Base-by-base conservation (phyloP, 192 early-diverging fungal genomes). In the Lobosporangium transversale region DNA sequence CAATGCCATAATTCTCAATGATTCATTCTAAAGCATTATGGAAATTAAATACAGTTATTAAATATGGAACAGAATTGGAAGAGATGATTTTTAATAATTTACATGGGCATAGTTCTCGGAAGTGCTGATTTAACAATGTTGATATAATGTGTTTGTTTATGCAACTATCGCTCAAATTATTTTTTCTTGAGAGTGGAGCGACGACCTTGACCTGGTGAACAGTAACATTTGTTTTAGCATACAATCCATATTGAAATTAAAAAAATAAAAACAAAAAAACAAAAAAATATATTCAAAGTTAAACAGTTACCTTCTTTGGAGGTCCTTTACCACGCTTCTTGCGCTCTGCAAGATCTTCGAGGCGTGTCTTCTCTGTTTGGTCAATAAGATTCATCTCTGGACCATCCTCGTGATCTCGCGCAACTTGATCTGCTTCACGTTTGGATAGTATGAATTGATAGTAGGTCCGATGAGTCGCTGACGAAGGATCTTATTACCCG, bases 281-380 rank as follows among this genome's bases (percentile, higher is more conserved):
- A 30, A n/a, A 9, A 44, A 52, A 43, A 26, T 32, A 17, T 23
- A 23, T 11, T 27, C 10, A 48, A 23, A 21, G n/a, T n/a, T 24
- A 15, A 31, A 24, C 4, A 23, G 20, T 85, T 85, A 85, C 87
- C 80, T 93, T 93, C 88, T 91, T 91, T 35, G 90, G 90, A 15
- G 89, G 84, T 36, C 91, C 90, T 85, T 93, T 93, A 56, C 91
- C 91, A 43, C 91, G 87, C 48, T 85, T 85, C 80, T 84, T 90
- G 68, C 83, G 81, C 75, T 83, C 83, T 3, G 90, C 87, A 62
- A 90, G 75, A 48, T 86, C 88, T 44, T 90, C 89, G 27, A 90
- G 71, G 20, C 91, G 87, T 32, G 83, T 82, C 53, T 91, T 88
- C 64, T 93, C 91, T 10, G 82, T 85, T 24, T 81, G 71, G 71